Conservation (phyloP, 176 grass and related monocot genomes). For the Raddia distichophylla region DNA sequence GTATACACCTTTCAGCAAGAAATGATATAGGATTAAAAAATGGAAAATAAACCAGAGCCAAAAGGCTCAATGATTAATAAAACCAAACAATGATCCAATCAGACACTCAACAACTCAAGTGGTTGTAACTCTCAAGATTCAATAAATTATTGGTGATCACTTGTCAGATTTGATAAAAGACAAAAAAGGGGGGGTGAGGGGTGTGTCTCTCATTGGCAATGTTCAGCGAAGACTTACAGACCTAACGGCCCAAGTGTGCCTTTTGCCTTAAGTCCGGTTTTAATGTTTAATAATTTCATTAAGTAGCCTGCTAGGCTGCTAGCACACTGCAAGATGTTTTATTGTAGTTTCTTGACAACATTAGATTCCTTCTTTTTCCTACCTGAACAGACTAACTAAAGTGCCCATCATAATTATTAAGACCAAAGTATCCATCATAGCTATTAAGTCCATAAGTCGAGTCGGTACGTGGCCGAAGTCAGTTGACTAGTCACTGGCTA, state of each 20-base stretch:
- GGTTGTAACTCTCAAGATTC: slow-evolving; percentile 7
- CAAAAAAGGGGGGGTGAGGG: background rate
- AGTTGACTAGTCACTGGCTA: no score
- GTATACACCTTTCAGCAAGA: background rate
- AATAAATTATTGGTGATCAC: background rate
- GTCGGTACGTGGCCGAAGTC: no score
- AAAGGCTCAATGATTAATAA: background rate
- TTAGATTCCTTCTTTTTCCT: background rate
- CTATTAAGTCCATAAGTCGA: no score
- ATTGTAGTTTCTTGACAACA: background rate
- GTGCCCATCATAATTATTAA: no score
- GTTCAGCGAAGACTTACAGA: slow-evolving; percentile 13
- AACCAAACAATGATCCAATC: slow-evolving; percentile 2
- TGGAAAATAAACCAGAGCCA: background rate
- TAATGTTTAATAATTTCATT: background rate
- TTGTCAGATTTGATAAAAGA: background rate
- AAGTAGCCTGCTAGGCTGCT: slow-evolving; percentile 31
- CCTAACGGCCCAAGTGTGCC: background rate
- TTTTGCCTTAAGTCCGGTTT: background rate
- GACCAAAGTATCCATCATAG: no score
- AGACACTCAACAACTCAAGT: background rate
- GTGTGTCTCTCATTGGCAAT: background rate
- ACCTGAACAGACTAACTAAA: no score
- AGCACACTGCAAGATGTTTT: background rate
- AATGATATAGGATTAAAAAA: background rate